Base-by-base conservation (phyloP, 192 early-diverging fungal genomes). In the Podila clonocystis region DNA sequence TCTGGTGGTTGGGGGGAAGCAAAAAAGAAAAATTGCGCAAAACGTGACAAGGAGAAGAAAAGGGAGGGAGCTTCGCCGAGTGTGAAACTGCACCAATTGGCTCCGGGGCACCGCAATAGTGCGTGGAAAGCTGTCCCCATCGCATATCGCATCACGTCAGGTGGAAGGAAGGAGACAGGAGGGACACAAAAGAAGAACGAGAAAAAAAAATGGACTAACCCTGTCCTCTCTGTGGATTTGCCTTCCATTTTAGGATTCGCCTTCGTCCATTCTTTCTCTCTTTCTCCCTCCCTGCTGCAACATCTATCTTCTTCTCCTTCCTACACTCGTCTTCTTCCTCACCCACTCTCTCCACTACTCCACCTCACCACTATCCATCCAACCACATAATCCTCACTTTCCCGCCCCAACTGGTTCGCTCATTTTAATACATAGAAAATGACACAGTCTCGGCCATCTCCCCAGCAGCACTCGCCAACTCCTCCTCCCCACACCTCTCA, bases 231-330 rank as follows among this genome's bases (percentile, higher is more conserved):
- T 22, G 5, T 62, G 24, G n/a, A 19, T 50, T 26, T 26, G 26
- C 31, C 11, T 67, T 52, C 36, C 22, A 48, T 73, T 29, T 58
- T 19, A 19, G 30, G 49, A 9, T 45, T 24, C 24, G 26, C 24
- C 29, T 52, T n/a, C n/a, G n/a, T n/a, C n/a, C n/a, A n/a, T n/a
- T 58, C 55, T 75, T 29, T 58, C n/a, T 48, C 9, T 60, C 41
- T 58, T 36, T 55, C 33, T 38, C 29, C 9, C 26, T 55, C 9
- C 34, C 15, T 24, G 31, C 15, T 34, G 22, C 30, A n/a, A 15
- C 45, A 3, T 33, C 34, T 24, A 49, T 50, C 20, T 60, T 24
- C 58, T 26, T 48, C 20, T 45, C 24, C 34, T 48, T 30, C 34
- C 1, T 36, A 9, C 1, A 9, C 34, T 36, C 34, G 34, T 36